Evolutionary conservation across 306 rosid genomes (phyloP), one percentile per base, ranked within the genome.

Genomic region (Gleditsia sinensis): DNA sequence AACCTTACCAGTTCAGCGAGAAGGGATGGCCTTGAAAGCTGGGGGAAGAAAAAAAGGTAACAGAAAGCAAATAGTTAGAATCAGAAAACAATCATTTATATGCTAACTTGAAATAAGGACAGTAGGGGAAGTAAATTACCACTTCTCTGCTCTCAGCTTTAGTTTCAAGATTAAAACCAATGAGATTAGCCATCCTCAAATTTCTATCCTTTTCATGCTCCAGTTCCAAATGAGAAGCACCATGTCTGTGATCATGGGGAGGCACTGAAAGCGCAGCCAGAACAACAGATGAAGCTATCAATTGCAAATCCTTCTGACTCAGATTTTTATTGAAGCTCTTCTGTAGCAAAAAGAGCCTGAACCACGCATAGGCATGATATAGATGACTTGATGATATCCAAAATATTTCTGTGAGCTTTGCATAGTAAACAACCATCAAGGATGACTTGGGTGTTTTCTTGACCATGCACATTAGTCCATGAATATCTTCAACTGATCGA

Each of bases 201-300:
- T 92, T 95, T 45, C 97, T 84, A 65, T 92, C 99, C 48, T 90
- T 95, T 75, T 87, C 99, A 85, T 90, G 92, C 81, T 92, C 97
- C 74, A 87, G 80, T 78, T 92, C 98, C 80, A 86, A 46, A 86
- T 95, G 97, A 43, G 97, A 95, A 30, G 91, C 96, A 63, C 91
- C 86, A 5, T 68, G 86, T 36, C 80, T 86, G 60, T 72, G 90
- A 72, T 86, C 91, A 78, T 92, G 92, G 17, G 99, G 99, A 58
- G 93, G 74, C 51, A 90, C 94, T 6, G 99, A 87, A 37, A 95
- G 97, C 40, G 98, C 98, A 77, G 99, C 96, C 71, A 95, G 84
- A 71, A 92, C 93, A 74, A 95, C 97, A n/a, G 99, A 95, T 42
- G 99, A 95, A 21, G 99, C 99, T 78, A 92, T 87, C 74, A 92